Evolutionary conservation across 352 stramenopile species (phyloP).

Genomic region (Globisporangium parvum): DNA sequence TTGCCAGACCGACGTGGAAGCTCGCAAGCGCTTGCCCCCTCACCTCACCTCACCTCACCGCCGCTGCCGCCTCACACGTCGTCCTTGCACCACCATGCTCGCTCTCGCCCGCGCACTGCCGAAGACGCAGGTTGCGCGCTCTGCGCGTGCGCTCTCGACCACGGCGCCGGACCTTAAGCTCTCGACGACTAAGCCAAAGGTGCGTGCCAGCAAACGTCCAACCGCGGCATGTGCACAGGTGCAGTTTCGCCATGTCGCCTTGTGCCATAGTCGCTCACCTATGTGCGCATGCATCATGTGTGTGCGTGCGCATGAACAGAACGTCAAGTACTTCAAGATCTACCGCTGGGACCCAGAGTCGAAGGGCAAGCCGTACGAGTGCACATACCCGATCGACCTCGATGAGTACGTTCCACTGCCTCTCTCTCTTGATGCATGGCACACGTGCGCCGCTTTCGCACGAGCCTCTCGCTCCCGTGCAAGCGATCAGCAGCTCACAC

Average conservation of each 20-base stretch:
- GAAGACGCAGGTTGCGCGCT: constrained; percentile 29
- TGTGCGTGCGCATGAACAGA: constrained; percentile 27
- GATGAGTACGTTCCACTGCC: constrained; percentile 83
- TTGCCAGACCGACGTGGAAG: constrained; percentile 12
- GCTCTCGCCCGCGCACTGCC: constrained; percentile 13
- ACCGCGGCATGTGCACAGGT: too few relatives aligned
- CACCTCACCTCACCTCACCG: too few relatives aligned
- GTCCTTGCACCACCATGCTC: constrained; percentile 3
- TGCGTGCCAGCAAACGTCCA: constrained; percentile 19
- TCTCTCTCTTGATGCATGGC: background rate
- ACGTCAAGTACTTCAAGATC: constrained; percentile 99
- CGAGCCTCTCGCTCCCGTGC: background rate
- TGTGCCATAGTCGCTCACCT: background rate
- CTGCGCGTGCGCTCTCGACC: constrained; percentile 52
- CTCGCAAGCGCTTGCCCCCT: background rate
- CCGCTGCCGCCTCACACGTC: background rate
- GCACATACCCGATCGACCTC: constrained; percentile 96
- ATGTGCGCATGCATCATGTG: background rate
- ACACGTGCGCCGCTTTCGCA: background rate
- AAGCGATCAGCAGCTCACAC: background rate
- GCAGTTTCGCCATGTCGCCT: background rate
- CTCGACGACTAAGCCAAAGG: constrained; percentile 67
- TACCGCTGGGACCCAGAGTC: constrained; percentile 98
- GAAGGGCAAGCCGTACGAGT: constrained; percentile 92
- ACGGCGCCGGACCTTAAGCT: constrained; percentile 68